Percentiles rank a stretch among this genome's conserved stretches.
These are phyloP conservation scores for Agaricus subrufescens DNA, from an alignment of 768 basidiomycete species.

Conservation along the genomic window DNA sequence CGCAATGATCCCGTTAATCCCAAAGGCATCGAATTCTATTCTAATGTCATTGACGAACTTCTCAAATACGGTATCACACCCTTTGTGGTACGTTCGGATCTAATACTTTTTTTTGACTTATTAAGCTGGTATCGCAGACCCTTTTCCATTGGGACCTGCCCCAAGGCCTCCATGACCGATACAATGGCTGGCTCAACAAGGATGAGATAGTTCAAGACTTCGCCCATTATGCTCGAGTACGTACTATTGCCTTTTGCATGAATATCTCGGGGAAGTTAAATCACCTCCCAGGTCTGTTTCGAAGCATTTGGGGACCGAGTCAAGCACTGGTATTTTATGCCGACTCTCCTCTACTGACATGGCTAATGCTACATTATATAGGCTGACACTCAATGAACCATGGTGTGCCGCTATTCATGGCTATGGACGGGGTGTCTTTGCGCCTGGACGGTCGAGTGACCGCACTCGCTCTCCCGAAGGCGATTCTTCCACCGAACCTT, in stretches of 20 bases:
- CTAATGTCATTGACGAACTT: constrained; percentile 63
- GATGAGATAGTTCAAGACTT: constrained; percentile 67
- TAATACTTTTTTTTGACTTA: not conserved
- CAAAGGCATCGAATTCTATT: constrained; percentile 66
- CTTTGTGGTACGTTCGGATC: constrained; percentile 46
- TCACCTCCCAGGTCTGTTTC: constrained; percentile 54
- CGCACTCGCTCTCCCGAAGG: constrained; percentile 55
- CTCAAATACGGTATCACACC: constrained; percentile 60
- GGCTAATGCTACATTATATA: constrained; percentile 17
- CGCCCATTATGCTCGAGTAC: constrained; percentile 49
- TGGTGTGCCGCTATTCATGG: constrained; percentile 69
- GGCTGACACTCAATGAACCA: constrained; percentile 75
- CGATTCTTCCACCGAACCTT: constrained; percentile 62
- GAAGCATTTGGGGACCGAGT: constrained; percentile 72
- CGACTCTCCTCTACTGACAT: constrained; percentile 15
- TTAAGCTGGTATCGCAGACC: constrained; percentile 35
- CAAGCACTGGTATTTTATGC: constrained; percentile 55
- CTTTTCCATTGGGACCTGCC: constrained; percentile 81
- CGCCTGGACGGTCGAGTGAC: constrained; percentile 66
- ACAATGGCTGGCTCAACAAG: constrained; percentile 73
- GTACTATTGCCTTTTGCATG: constrained; percentile 18
- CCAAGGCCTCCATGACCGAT: constrained; percentile 66
- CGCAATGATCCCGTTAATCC: constrained; percentile 70
- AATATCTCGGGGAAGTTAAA: constrained; percentile 9
- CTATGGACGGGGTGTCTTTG: constrained; percentile 69